A percentile compares a stretch with the other conserved stretches of the same genome.
phyloP scores from a whole-genome alignment of 305 asterid genomes.

The Salvia sclarea region DNA sequence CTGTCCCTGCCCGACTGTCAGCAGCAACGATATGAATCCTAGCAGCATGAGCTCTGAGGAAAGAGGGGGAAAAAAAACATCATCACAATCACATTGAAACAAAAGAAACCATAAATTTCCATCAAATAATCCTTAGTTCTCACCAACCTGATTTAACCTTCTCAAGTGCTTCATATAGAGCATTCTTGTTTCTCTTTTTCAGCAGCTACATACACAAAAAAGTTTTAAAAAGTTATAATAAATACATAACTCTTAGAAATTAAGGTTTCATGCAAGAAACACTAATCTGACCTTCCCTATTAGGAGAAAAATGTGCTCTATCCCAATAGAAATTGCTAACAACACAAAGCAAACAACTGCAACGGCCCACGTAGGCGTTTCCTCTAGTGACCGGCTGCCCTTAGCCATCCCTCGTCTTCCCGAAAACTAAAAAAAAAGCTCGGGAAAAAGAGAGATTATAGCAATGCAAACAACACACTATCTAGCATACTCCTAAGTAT shows the following conservation, averaged over 20 bases:
- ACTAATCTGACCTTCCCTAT: slow-evolving; percentile 46
- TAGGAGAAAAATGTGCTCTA: slow-evolving; percentile 52
- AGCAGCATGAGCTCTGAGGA: slow-evolving; percentile 61
- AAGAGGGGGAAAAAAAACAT: no score
- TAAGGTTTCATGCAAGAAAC: background rate
- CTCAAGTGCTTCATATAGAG: slow-evolving; percentile 58
- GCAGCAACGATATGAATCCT: slow-evolving; percentile 63
- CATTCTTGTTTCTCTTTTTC: slow-evolving; percentile 44
- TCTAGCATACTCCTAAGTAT: background rate
- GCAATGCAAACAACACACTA: background rate
- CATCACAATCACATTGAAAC: background rate
- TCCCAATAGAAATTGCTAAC: slow-evolving; percentile 46
- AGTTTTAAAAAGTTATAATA: no score
- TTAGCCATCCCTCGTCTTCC: slow-evolving; percentile 37
- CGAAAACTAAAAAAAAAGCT: background rate
- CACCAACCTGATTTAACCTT: slow-evolving; percentile 61
- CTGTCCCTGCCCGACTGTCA: slow-evolving; percentile 51
- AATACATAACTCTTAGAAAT: background rate
- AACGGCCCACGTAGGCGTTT: slow-evolving; percentile 77
- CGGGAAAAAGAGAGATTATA: background rate
- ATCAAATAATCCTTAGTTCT: background rate
- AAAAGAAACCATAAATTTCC: background rate
- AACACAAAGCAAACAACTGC: slow-evolving; percentile 61
- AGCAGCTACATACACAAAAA: slow-evolving; percentile 38
- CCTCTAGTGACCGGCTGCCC: slow-evolving; percentile 50